Evolutionary conservation across 371 early-diverging fungal species (phyloP).

Genomic region (Umbelopsis sp.): DNA sequence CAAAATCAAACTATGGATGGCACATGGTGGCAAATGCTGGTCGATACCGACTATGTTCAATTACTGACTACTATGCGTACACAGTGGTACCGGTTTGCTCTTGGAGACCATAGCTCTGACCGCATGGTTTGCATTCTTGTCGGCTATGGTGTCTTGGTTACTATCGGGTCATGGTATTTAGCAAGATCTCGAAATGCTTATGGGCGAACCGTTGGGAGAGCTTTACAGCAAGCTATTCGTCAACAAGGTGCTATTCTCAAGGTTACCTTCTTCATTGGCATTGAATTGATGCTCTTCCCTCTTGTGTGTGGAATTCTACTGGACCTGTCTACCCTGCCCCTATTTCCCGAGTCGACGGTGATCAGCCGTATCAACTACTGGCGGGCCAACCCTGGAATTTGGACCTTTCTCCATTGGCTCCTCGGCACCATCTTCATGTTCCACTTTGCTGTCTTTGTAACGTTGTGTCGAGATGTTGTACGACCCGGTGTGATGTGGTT

Average conservation of each 20-base stretch:
- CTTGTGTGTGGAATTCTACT: constrained; percentile 84
- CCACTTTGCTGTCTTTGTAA: constrained; percentile 85
- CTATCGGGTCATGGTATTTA: constrained; percentile 56
- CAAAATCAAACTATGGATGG: not conserved
- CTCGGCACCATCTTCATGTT: constrained; percentile 92
- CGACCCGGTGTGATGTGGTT: constrained; percentile 96
- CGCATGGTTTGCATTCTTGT: constrained; percentile 51
- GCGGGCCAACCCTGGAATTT: constrained; percentile 67
- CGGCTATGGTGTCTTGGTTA: constrained; percentile 51
- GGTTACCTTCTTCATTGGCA: constrained; percentile 78
- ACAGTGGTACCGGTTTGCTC: constrained; percentile 56
- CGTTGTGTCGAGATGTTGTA: constrained; percentile 78
- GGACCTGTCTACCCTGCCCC: constrained; percentile 80
- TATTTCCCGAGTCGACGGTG: constrained; percentile 71
- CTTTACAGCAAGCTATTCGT: constrained; percentile 54
- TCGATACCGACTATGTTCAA: constrained; percentile 26
- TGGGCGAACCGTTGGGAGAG: constrained; percentile 30
- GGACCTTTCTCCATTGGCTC: constrained; percentile 87
- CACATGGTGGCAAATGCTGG: constrained; percentile 28
- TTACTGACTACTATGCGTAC: constrained; percentile 21
- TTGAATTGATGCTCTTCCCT: constrained; percentile 90
- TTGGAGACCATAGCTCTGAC: constrained; percentile 45
- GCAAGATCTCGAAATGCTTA: constrained; percentile 33
- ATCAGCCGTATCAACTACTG: constrained; percentile 62
- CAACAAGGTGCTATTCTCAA: constrained; percentile 67